phyloP scores from a whole-genome alignment of 345 rosid species.

The Citrus hindsii region DNA sequence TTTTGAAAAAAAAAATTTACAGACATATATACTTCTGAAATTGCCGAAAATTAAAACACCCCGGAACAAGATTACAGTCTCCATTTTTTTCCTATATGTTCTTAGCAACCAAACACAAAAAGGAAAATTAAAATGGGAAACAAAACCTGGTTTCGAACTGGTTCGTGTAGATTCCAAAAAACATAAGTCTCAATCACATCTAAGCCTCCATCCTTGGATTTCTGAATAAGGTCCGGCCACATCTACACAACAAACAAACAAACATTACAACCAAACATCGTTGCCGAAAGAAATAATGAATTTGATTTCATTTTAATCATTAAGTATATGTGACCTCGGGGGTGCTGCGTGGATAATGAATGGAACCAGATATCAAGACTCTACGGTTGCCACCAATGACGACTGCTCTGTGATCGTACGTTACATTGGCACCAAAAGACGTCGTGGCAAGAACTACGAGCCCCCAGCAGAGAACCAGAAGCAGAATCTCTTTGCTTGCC shows the following conservation, averaged over 20 bases:
- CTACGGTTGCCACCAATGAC: conserved; percentile 74
- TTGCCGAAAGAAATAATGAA: no score
- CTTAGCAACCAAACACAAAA: conserved; percentile 18
- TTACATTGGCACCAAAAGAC: conserved; percentile 54
- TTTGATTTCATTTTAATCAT: no score
- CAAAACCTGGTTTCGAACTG: conserved; percentile 70
- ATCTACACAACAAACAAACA: conserved; percentile 46
- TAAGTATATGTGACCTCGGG: conserved; percentile 48
- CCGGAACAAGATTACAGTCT: neutral
- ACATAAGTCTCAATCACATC: conserved; percentile 91
- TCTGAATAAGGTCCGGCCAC: conserved; percentile 96
- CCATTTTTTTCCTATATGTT: conserved; percentile 5
- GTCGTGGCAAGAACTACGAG: conserved; percentile 27
- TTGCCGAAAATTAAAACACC: neutral
- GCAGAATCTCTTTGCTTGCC: conserved; percentile 16
- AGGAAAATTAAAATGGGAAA: neutral
- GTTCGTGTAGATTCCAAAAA: conserved; percentile 88
- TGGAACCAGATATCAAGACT: conserved; percentile 81
- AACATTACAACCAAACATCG: no score
- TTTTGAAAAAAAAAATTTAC: neutral
- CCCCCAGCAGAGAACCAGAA: conserved; percentile 12
- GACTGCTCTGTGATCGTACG: conserved; percentile 77
- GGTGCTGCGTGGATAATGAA: conserved; percentile 96
- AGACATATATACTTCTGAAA: neutral
- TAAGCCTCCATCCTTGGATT: conserved; percentile 94